Evolutionary conservation across 2,329 filamentous ascomycete species (phyloP).

Genomic region (Ophiocordyceps sinensis): DNA sequence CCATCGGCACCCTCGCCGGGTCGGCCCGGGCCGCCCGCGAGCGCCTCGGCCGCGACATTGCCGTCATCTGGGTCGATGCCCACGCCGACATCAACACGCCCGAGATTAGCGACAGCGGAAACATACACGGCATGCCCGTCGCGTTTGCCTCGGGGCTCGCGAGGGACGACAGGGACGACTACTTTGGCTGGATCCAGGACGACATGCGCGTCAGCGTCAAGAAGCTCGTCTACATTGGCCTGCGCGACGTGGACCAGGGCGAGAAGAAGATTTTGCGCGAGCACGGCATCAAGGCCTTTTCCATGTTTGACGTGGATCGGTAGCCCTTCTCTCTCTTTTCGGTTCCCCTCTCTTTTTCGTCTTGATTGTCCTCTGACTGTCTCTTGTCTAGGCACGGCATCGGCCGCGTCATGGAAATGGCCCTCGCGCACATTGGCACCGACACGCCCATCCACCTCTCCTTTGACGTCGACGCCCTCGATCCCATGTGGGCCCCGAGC

Average conservation of each 20-base stretch:
- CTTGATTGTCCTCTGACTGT: neutral
- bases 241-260: slow-evolving; percentile 81
- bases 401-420: slow-evolving; percentile 93
- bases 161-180: slow-evolving; percentile 56
- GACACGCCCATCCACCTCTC: slow-evolving; percentile 96
- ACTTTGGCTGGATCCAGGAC: slow-evolving; percentile 79
- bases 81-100: slow-evolving; percentile 97
- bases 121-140: slow-evolving; percentile 97
- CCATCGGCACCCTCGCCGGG: slow-evolving; percentile 83
- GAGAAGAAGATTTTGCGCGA: slow-evolving; percentile 89
- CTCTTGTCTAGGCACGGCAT: slow-evolving; percentile 58
- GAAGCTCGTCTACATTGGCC: slow-evolving; percentile 93
- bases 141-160: slow-evolving; percentile 81
- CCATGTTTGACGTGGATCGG: slow-evolving; percentile 96
- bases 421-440: slow-evolving; percentile 83
- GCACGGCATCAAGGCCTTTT: slow-evolving; percentile 86
- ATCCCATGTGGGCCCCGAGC: slow-evolving; percentile 91
- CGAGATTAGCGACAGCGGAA: slow-evolving; percentile 77
- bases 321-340: slow-evolving; percentile 23
- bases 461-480: slow-evolving; percentile 92
- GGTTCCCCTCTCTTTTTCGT: neutral
- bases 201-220: slow-evolving; percentile 54
- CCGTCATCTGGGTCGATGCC: slow-evolving; percentile 97
- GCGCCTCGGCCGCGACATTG: slow-evolving; percentile 67
- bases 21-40: slow-evolving; percentile 77